A percentile compares a stretch with the other conserved stretches of the same genome.
These are phyloP conservation scores for Ciborinia camelliae DNA, from an alignment of 2,329 filamentous ascomycete species.

Conservation along the genomic window DNA sequence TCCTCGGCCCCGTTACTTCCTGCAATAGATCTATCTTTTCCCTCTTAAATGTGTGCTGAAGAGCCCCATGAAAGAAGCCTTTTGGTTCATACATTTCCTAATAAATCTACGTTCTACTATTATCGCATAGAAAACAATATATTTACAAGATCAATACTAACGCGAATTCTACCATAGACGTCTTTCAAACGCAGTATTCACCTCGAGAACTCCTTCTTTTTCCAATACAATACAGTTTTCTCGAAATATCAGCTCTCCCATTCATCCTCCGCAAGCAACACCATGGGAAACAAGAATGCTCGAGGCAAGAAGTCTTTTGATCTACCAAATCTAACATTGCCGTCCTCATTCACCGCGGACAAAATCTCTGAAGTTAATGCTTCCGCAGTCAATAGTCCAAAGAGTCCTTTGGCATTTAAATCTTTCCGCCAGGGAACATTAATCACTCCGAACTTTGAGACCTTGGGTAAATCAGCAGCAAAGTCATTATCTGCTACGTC, in stretches of 20 bases:
- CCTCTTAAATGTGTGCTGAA: neutral
- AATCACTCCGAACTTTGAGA: conserved; percentile 12
- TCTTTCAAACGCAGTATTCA: neutral
- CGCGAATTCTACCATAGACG: neutral
- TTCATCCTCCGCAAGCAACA: neutral
- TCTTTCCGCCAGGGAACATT: conserved; percentile 17
- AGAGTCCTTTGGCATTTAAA: conserved; percentile 12
- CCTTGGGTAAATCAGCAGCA: neutral
- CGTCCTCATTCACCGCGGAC: neutral
- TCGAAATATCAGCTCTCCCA: neutral
- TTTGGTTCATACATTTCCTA: too few relatives aligned
- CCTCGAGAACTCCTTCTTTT: neutral
- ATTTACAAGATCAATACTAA: neutral
- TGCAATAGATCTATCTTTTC: neutral
- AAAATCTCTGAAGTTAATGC: neutral
- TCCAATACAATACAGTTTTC: neutral
- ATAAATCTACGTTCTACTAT: neutral
- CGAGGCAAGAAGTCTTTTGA: conserved; percentile 5
- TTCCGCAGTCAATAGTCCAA: neutral
- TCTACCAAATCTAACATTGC: conserved; percentile 2
- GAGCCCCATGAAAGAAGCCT: neutral
- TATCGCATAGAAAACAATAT: neutral
- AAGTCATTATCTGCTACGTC: conserved; percentile 18
- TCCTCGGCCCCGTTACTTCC: neutral
- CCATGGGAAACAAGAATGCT: conserved; percentile 19